Evolutionary conservation across 352 stramenopile genomes (phyloP).

Genomic region (Elongisporangium prolatum): DNA sequence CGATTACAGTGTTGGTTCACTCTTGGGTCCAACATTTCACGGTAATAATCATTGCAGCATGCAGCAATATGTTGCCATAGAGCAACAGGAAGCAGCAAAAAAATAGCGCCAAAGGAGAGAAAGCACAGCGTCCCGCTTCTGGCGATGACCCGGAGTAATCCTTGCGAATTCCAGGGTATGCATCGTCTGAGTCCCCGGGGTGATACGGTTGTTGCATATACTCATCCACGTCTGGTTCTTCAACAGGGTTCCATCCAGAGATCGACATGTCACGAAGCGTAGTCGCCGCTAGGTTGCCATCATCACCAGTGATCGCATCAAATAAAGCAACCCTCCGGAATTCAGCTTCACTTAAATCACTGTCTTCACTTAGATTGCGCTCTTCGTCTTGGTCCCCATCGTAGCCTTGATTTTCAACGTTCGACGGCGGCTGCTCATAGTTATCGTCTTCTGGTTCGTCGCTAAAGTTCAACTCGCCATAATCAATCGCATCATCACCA

Average conservation of each 20-base stretch:
- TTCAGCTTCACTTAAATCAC: too few species aligned
- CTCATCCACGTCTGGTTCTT: constrained; percentile 5
- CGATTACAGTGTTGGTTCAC: constrained; percentile 3
- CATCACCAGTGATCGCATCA: too few species aligned
- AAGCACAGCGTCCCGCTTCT: not conserved
- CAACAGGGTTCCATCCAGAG: constrained; percentile 7
- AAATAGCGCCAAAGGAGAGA: constrained; percentile 8
- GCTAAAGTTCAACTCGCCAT: too few species aligned
- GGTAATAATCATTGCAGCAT: constrained; percentile 11
- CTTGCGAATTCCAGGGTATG: not conserved
- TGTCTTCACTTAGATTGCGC: too few species aligned
- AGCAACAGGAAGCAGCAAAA: constrained; percentile 13
- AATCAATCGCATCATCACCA: too few species aligned
- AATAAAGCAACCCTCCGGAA: too few species aligned
- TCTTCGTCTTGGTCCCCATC: too few species aligned
- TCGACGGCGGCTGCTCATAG: too few species aligned
- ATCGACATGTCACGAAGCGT: constrained; percentile 4
- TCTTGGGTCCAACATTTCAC: constrained; percentile 4
- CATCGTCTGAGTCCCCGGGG: not conserved
- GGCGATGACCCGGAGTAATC: not conserved
- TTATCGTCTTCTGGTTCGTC: too few species aligned
- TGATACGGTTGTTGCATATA: constrained; percentile 3
- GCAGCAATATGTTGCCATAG: constrained; percentile 16
- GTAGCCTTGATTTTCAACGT: too few species aligned
- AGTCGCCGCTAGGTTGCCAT: constrained; percentile 6